Conservation (phyloP, 331 rosid genomes). For the Arachis monticola region DNA sequence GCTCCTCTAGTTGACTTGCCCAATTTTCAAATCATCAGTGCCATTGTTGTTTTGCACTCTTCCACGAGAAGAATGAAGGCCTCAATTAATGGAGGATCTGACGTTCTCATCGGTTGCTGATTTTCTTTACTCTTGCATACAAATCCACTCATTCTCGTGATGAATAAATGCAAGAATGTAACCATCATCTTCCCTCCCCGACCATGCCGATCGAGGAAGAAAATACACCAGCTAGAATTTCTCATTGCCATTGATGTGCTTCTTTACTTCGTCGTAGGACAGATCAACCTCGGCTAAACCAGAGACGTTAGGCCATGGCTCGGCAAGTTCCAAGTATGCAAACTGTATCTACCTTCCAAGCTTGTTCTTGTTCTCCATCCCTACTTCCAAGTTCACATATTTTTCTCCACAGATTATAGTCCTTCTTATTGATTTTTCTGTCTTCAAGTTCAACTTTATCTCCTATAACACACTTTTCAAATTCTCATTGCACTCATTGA, state of each 20-base stretch:
- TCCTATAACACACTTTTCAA: conserved; percentile 72
- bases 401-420: conserved; percentile 54
- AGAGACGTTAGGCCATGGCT: conserved; percentile 97
- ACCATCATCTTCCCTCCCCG: conserved; percentile 70
- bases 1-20: too few species aligned
- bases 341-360: conserved; percentile 72
- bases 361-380: conserved; percentile 86
- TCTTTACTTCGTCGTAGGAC: conserved; percentile 55
- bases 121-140: too few species aligned
- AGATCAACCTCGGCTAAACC: conserved; percentile 87
- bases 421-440: conserved; percentile 64
- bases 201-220: conserved; percentile 20
- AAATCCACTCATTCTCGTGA: conserved; percentile 75
- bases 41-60: too few species aligned
- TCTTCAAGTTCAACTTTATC: conserved; percentile 69
- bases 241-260: conserved; percentile 61
- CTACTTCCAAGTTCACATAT: conserved; percentile 86
- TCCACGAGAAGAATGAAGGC: too few species aligned
- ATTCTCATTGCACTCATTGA: conserved; percentile 84
- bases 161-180: conserved; percentile 82
- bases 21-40: too few species aligned
- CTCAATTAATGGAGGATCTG: too few species aligned
- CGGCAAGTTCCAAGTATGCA: conserved; percentile 81
- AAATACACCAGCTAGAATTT: conserved; percentile 54
- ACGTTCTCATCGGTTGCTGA: too few species aligned